Base-by-base conservation (phyloP, 106 monocot species). In the Apostasia ramifera region DNA sequence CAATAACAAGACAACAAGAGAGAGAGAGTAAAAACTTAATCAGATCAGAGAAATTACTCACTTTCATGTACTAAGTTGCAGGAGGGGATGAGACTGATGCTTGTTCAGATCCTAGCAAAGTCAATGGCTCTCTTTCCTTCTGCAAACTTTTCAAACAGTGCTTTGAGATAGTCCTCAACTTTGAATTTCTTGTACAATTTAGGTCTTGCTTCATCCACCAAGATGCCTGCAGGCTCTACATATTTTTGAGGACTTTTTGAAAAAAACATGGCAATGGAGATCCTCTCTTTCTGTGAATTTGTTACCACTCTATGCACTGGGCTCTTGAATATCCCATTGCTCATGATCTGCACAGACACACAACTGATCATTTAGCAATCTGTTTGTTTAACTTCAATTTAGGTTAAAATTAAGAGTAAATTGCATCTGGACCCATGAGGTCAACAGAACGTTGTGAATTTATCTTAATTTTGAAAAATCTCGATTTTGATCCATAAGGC, bases 261-360 rank as follows among this genome's bases (percentile, higher is more conserved):
- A 70, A 66, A 84, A 47, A 84, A 84, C 76, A 84, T 73, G 41
- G 54, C 84, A 2, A 84, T 0, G 12, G 84, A 84, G 6, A 80
- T 46, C 66, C 84, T 80, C 40, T 76, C 76, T 62, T 43, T 70
- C 15, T 59, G 51, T 10, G 68, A 40, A 37, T 57, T 77, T 39
- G 80, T 66, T 15, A 80, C 84, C 56, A 79, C 84, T 39, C 84
- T 63, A 42, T 84, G 84, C 45, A 77, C 52, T 10, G 84, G 84
- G 44, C 76, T 77, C 54, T 73, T 84, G 40, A 80, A 77, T 43
- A 62, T 77, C 48, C 76, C 84, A 69, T 84, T 84, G 73, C 80
- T 80, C 76, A 84, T 84, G 43, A 84, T 75, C 84, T 82, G 78
- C 72, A 72, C 10, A 7, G 26, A 53, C 41, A 26, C 26, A 26